phyloP scores from a whole-genome alignment of 352 stramenopile genomes.

The Pseudoperonospora humuli region DNA sequence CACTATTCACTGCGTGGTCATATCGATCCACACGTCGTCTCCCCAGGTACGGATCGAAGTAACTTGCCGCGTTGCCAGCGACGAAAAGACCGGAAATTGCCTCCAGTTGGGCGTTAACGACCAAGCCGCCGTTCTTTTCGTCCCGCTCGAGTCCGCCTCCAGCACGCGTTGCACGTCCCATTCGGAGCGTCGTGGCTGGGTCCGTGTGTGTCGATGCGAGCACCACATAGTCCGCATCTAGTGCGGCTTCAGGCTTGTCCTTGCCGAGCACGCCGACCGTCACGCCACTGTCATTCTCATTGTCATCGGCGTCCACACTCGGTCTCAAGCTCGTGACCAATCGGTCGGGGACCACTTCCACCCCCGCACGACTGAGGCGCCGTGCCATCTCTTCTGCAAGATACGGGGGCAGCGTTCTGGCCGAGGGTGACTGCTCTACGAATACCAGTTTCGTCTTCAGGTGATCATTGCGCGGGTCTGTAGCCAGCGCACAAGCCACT shows the following conservation, averaged over 20 bases:
- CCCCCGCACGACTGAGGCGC: constrained; percentile 42
- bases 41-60: constrained; percentile 85
- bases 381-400: constrained; percentile 63
- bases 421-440: constrained; percentile 37
- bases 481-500: constrained; percentile 65
- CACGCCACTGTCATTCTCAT: constrained; percentile 27
- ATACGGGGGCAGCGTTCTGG: constrained; percentile 80
- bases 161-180: constrained; percentile 40
- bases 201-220: constrained; percentile 89
- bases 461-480: constrained; percentile 42
- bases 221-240: constrained; percentile 87
- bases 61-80: constrained; percentile 84
- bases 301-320: constrained; percentile 36
- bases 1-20: constrained; percentile 90
- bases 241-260: constrained; percentile 41
- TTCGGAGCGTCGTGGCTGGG: constrained; percentile 46
- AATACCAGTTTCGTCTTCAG: constrained; percentile 49
- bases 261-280: constrained; percentile 59
- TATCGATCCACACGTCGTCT: constrained; percentile 85
- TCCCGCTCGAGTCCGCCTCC: constrained; percentile 77
- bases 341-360: constrained; percentile 58
- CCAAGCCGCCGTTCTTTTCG: constrained; percentile 78
- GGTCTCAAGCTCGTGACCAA: constrained; percentile 76
- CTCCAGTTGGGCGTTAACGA: constrained; percentile 88
- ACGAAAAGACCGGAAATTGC: constrained; percentile 86